Base-by-base conservation (phyloP, 768 basidiomycete species). In the Mycena chlorophos region DNA sequence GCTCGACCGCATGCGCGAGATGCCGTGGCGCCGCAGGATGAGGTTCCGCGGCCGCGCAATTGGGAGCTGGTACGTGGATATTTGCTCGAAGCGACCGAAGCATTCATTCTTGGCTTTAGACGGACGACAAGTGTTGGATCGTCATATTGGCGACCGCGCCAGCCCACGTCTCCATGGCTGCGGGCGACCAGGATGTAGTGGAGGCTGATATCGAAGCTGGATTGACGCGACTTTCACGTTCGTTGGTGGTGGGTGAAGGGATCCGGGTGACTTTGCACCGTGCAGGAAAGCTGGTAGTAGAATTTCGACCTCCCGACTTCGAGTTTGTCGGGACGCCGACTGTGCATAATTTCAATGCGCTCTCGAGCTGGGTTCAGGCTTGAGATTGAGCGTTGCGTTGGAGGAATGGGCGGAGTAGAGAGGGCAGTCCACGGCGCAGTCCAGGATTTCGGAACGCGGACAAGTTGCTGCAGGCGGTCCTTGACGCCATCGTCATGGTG, bases 321-420 rank as follows among this genome's bases (percentile, higher is more conserved):
- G 55, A 13, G 14, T 81, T 78, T 62, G 64, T 68, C 3, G 60
- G 65, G 25, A 61, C 60, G 2, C 81, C 83, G 13, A 3, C 64
- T n/a, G 63, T 66, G 23, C 81, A 84, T 64, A 84, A 84, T 60
- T 84, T 73, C 68, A 84, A 82, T 54, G 78, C 74, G 25, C 73
- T 74, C 29, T 78, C 79, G 20, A n/a, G 65, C 68, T n/a, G n/a
- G n/a, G n/a, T n/a, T n/a, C n/a, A n/a, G n/a, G n/a, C n/a, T n/a
- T n/a, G n/a, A n/a, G n/a, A n/a, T n/a, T n/a, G n/a, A n/a, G n/a
- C n/a, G n/a, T n/a, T n/a, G n/a, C n/a, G n/a, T n/a, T n/a, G n/a
- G n/a, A n/a, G n/a, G n/a, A n/a, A n/a, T n/a, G n/a, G n/a, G n/a
- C n/a, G n/a, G n/a, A n/a, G n/a, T n/a, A n/a, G n/a, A n/a, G n/a